A percentile compares a stretch with the other conserved stretches of the same genome.
Conservation (phyloP, 2,329 filamentous ascomycete species). For the Scleromitrula shiraiana region DNA sequence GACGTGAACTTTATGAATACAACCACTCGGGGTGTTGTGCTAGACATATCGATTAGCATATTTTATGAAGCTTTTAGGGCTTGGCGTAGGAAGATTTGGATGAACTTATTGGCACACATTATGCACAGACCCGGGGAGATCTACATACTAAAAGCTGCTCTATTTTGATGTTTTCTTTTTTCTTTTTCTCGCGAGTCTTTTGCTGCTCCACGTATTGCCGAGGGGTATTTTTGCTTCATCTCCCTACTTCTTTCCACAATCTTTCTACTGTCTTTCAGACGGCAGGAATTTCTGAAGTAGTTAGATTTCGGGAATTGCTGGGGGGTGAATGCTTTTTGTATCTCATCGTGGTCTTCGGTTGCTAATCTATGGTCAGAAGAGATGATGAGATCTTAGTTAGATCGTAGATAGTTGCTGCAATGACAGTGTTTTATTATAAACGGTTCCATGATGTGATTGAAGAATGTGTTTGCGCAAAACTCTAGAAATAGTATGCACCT, state of each 20-base stretch:
- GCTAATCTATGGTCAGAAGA: neutral
- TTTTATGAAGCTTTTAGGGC: constrained; percentile 3
- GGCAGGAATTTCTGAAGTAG: too few relatives aligned
- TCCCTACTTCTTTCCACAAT: too few relatives aligned
- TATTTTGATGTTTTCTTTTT: too few relatives aligned
- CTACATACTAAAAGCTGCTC: neutral
- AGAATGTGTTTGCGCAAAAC: neutral
- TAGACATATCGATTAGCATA: neutral
- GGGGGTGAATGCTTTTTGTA: neutral
- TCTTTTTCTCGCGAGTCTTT: too few relatives aligned
- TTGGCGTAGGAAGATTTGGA: neutral
- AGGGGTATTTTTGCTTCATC: too few relatives aligned
- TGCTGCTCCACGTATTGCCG: too few relatives aligned
- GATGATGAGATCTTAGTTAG: neutral
- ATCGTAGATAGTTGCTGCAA: constrained; percentile 1
- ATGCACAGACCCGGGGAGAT: neutral
- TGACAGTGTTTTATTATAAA: neutral
- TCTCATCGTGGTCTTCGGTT: neutral
- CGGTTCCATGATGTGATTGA: neutral
- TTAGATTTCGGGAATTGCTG: too few relatives aligned
- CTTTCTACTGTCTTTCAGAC: too few relatives aligned
- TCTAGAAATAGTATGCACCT: neutral
- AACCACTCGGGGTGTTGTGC: too few relatives aligned
- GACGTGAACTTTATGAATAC: too few relatives aligned
- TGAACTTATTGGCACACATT: too few relatives aligned